Base-by-base conservation (phyloP, 805 yeast genomes). In the Cyberlindnera maclurae region DNA sequence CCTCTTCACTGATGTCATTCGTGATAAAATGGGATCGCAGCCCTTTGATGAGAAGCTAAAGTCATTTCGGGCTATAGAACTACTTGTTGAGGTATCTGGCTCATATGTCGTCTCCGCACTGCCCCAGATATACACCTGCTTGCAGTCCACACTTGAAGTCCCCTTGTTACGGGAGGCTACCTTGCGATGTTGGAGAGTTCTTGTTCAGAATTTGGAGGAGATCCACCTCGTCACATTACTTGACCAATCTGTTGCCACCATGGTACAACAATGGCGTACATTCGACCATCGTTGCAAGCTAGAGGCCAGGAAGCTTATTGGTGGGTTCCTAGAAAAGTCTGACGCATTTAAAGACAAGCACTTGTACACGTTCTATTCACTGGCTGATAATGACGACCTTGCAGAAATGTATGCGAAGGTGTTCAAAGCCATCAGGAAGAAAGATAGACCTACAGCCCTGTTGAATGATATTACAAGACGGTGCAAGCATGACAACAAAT, bases 111-210 rank as follows among this genome's bases (percentile, higher is more conserved):
- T 76, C 4, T 73, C 83, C 2, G 85, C 86, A 0, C 59, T 83
- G 27, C 94, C 96, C 0, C 97, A 89, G 55, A 75, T 90, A 4
- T 81, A 86, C 42, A 82, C 95, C 2, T 83, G 95, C 50, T 62
- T 90, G 11, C 96, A 87, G 54, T 78, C 88, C 1, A 80, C 90
- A 0, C 59, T 89, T 16, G 88, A 80, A 29, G 72, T 71, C 15
- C 62, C 70, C 0, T 77, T 75, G 17, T 67, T 88, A 12, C 80
- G 80, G 42, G 63, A 63, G 12, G 71, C 72, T 29, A 75, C 90
- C 0, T 62, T 93, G 31, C 64, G 69, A 34, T 82, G 93, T 39
- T 80, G 96, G 82, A 67, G 69, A 37, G 65, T 68, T 2, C 63
- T 90, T 37, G 72, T 85, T 2, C 63, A 68, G 13, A 67, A 65